Base-by-base conservation (phyloP, 2,329 filamentous ascomycete species). In the Diaporthe ilicicola region DNA sequence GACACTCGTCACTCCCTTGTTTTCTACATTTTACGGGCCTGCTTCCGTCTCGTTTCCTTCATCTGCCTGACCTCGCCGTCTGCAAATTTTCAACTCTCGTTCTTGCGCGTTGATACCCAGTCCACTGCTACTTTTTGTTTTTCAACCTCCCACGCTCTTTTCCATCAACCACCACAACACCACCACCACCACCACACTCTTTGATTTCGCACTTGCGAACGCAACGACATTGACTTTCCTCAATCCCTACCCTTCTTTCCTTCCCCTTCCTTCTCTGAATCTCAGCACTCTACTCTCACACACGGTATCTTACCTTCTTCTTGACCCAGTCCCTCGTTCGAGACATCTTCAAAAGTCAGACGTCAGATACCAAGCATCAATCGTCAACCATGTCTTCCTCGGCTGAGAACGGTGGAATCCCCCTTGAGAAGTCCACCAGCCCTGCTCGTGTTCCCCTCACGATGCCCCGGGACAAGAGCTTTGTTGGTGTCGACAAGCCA, bases 71-170 rank as follows among this genome's bases (percentile, higher is more conserved):
- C 42, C 7, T 8, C 42, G 27, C 6, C 29, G 22, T 39, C 37
- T 24, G 29, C 34, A 27, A 53, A 42, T n/a, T 22, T 32, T 24
- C 22, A 29, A 48, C 64, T 39, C 54, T 71, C 69, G 48, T 54
- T 69, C 54, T 39, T 27, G 24, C 22, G 53, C 34, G 39, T 68
- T 32, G 55, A 59, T 66, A 67, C 29, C 15, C 54, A 29, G 34
- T 65, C 19, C 17, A 55, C 15, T 59, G 62, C 17, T 67, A 50
- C 46, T 54, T 17, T 34, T 69, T 64, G 39, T 67, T 72, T 67
- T 59, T 15, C 24, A 24, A 19, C 24, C 48, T 22, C 29, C 44
- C 39, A 39, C 42, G 19, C 64, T 61, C 39, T 54, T 37, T 55
- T 62, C 46, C 39, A 24, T 19, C 19, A n/a, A 19, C 27, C 34